phyloP scores from a whole-genome alignment of 2,329 filamentous ascomycete species.

The Xylaria sp. region DNA sequence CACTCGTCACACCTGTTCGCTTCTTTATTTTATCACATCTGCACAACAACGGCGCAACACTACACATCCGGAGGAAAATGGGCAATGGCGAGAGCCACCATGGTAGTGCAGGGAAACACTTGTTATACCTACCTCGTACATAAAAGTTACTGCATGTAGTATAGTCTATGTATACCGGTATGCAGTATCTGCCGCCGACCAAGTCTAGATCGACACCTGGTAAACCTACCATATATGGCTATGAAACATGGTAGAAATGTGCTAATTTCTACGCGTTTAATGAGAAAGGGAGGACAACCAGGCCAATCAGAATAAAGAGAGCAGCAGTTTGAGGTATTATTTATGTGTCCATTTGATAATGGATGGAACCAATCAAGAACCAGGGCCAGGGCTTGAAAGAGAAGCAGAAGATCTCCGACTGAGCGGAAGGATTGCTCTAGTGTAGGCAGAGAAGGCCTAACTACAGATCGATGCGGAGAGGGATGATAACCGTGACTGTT shows the following conservation, averaged over 20 bases:
- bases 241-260: neutral
- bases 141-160: constrained; percentile 16
- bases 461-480: neutral
- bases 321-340: neutral
- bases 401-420: neutral
- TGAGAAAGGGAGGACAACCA: too few species aligned
- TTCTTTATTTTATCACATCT: constrained; percentile 10
- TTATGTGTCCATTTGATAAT: constrained; percentile 16
- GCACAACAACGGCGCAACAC: constrained; percentile 9
- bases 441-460: neutral
- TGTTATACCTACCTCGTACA: neutral
- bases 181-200: constrained; percentile 19
- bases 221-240: neutral
- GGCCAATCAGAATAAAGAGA: too few species aligned
- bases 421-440: neutral
- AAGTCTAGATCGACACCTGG: constrained; percentile 1
- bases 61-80: constrained; percentile 6
- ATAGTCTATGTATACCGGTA: constrained; percentile 13
- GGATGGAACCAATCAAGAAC: constrained; percentile 11
- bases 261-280: neutral
- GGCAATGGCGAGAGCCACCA: constrained; percentile 3
- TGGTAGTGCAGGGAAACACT: neutral
- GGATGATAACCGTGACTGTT: neutral
- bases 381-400: neutral
- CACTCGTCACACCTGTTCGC: neutral